These are phyloP conservation scores for Rhodotorula sp. DNA, from an alignment of 1,284 basidiomycete genomes.

Conservation along the genomic window DNA sequence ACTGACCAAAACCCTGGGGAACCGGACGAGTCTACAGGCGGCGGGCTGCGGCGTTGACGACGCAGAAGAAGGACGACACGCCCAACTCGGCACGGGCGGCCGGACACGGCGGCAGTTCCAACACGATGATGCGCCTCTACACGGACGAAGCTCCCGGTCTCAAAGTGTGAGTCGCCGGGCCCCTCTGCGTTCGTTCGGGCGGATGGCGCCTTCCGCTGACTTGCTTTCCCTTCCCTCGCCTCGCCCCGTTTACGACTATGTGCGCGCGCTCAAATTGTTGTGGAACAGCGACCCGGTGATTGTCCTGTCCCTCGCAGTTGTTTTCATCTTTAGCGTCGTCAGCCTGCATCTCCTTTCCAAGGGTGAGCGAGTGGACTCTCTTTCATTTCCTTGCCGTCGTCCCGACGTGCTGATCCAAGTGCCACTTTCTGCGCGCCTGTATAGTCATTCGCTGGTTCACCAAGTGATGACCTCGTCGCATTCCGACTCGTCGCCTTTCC, in stretches of 20 bases:
- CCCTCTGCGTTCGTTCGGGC: too few relatives aligned
- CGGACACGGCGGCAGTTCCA: conserved; percentile 91
- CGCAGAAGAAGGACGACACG: conserved; percentile 56
- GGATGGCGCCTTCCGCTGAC: background rate
- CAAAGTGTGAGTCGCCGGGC: conserved; percentile 71
- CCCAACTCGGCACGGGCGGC: conserved; percentile 89
- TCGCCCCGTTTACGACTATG: background rate
- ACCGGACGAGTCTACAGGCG: conserved; percentile 22
- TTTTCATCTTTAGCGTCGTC: conserved; percentile 98
- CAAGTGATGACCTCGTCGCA: conserved; percentile 14
- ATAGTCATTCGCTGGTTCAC: conserved; percentile 31
- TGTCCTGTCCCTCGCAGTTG: conserved; percentile 91
- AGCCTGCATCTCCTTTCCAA: conserved; percentile 98
- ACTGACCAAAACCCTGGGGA: background rate
- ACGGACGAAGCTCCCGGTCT: conserved; percentile 95
- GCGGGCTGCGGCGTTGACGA: conserved; percentile 40
- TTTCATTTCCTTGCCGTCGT: background rate
- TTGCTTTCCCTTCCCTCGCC: background rate
- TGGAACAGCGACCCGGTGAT: conserved; percentile 85
- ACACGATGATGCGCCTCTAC: conserved; percentile 98
- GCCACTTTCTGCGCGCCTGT: background rate
- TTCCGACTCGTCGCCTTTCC: too few relatives aligned
- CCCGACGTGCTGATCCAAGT: background rate
- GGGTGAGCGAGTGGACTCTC: conserved; percentile 1
- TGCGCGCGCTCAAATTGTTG: background rate